Percentiles rank a stretch among this genome's conserved stretches.
Evolutionary conservation across 768 basidiomycete genomes (phyloP).

Genomic region (Coprinellus aureogranulatus): DNA sequence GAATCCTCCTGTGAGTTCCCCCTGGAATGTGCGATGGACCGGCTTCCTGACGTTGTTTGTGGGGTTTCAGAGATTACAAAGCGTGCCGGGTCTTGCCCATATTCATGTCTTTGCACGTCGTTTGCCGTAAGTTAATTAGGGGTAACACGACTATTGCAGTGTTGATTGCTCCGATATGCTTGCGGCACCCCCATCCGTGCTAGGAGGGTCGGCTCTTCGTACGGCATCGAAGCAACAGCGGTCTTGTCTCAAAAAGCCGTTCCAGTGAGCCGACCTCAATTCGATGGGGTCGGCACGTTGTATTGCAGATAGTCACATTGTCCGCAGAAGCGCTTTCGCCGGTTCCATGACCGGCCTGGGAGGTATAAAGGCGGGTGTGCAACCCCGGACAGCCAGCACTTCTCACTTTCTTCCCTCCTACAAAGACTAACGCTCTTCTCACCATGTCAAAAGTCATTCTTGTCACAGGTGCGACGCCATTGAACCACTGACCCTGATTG

Average conservation of each 20-base stretch:
- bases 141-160: no score
- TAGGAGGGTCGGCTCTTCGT: no score
- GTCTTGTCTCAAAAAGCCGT: no score
- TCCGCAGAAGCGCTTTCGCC: no score
- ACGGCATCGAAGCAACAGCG: no score
- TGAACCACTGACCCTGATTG: neutral
- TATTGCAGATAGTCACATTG: no score
- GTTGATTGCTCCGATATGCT: no score
- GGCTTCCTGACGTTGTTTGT: neutral
- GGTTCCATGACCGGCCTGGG: no score
- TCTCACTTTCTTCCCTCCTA: neutral
- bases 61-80: conserved; percentile 66
- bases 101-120: conserved; percentile 76
- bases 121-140: conserved; percentile 35
- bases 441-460: conserved; percentile 31
- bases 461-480: conserved; percentile 40
- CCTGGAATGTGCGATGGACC: neutral
- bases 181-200: no score
- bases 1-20: conserved; percentile 70
- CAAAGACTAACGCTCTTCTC: neutral
- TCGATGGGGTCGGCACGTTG: no score
- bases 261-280: no score
- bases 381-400: neutral
- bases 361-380: no score
- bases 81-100: conserved; percentile 77